These are phyloP conservation scores for Stellera chamaejasme DNA, from an alignment of 345 rosid genomes.

Conservation along the genomic window DNA sequence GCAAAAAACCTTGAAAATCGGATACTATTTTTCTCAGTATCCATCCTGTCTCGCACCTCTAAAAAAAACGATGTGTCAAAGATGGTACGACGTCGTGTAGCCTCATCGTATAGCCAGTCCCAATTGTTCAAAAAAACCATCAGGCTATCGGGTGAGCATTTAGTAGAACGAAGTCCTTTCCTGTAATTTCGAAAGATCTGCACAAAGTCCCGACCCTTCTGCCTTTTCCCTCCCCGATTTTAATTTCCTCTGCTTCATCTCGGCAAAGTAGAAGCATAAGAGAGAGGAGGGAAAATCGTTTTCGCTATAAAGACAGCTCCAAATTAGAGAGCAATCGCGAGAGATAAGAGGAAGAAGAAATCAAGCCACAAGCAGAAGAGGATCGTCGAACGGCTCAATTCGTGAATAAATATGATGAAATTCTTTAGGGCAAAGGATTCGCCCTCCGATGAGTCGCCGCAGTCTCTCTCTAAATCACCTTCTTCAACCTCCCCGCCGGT, in stretches of 20 bases:
- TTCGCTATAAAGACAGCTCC: too few relatives aligned
- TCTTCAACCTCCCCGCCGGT: constrained; percentile 37
- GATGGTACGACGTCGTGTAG: too few relatives aligned
- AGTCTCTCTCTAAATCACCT: constrained; percentile 22
- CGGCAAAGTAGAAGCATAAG: background rate
- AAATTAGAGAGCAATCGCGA: background rate
- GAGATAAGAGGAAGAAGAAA: background rate
- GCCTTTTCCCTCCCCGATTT: constrained; percentile 27
- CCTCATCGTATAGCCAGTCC: too few relatives aligned
- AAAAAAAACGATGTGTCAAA: too few relatives aligned
- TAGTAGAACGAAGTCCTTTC: background rate
- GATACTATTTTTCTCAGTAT: too few relatives aligned
- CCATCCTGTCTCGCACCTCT: too few relatives aligned
- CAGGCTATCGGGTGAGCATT: too few relatives aligned
- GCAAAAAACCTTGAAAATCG: too few relatives aligned
- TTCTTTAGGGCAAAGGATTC: constrained; percentile 37
- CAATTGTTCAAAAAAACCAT: background rate
- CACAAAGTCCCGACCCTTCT: constrained; percentile 1
- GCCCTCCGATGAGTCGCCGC: constrained; percentile 27
- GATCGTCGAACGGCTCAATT: constrained; percentile 1
- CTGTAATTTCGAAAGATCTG: background rate
- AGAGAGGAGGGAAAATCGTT: constrained; percentile 2
- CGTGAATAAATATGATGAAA: constrained; percentile 30
- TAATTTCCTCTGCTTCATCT: constrained; percentile 3
- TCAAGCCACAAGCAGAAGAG: background rate